Percentiles rank a stretch among this genome's conserved stretches.
Evolutionary conservation across 2,329 filamentous ascomycete genomes (phyloP).

Genomic region (Xylariales sp.): DNA sequence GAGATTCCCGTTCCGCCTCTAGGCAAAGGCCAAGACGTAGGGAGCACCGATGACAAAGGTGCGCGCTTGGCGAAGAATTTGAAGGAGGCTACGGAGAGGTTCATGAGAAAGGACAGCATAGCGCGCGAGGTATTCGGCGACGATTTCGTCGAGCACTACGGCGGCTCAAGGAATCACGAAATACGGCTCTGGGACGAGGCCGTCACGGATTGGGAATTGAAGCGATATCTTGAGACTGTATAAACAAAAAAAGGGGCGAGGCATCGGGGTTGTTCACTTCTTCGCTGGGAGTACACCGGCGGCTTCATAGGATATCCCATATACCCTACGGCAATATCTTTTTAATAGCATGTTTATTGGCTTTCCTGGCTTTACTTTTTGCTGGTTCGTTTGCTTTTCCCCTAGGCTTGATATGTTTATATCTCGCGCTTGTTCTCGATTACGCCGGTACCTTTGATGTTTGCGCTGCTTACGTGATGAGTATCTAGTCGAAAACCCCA

Average conservation of each 20-base stretch:
- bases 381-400: neutral
- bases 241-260: conserved; percentile 47
- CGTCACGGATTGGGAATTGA: conserved; percentile 93
- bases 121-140: conserved; percentile 95
- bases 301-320: conserved; percentile 26
- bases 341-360: neutral
- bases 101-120: conserved; percentile 81
- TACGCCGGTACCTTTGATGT: neutral
- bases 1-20: conserved; percentile 84
- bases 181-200: conserved; percentile 92
- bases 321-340: conserved; percentile 25
- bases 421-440: neutral
- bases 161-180: conserved; percentile 92
- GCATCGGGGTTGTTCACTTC: conserved; percentile 2
- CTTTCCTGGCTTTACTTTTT: neutral
- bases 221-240: conserved; percentile 82
- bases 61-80: conserved; percentile 84
- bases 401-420: neutral
- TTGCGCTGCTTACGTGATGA: neutral
- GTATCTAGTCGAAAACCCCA: neutral
- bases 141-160: conserved; percentile 95
- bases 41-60: conserved; percentile 76
- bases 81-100: conserved; percentile 83
- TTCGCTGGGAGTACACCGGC: conserved; percentile 1
- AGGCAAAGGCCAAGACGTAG: conserved; percentile 85